Evolutionary conservation across 2,329 filamentous ascomycete species (phyloP), one percentile per base, ranked within the genome.

Genomic region (Chaetomiaceae sp.): DNA sequence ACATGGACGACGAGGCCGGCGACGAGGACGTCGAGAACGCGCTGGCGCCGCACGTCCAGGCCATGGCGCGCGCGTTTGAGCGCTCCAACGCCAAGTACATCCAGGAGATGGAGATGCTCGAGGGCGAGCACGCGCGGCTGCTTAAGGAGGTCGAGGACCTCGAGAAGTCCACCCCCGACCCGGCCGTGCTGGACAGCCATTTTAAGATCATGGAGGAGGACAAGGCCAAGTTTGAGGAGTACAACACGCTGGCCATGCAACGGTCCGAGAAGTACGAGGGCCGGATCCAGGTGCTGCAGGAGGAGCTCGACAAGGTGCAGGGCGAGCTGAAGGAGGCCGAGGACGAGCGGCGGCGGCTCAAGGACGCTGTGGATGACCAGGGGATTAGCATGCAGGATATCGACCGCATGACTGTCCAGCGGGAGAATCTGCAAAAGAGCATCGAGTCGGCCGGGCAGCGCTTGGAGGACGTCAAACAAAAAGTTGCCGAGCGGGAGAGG

Each of bases 301-400:
- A 91, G 48, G 90, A 96, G 66, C 83, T 96, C 25, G 83, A 87
- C 45, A 92, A 91, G 65, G 79, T 89, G 19, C 75, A 85, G 48
- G 72, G 77, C 8, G 90, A 96, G 62, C 73, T 95, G 30, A 78
- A 81, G 52, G 86, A 89, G 61, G 87, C 86, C 0, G 91, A 97
- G 58, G 83, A 87, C 14, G 93, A 99, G 67, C 83, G 89, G 55
- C 73, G 82, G 37, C 78, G 79, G 25, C 77, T 99, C 9, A 92
- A 97, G 66, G 83, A 86, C 53, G 84, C 87, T 25, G 90, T 99
- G 23, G 93, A 97, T 68, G 85, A 86, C 60, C 89, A 95, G 65
- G 93, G 93, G 2, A 91, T 99, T 66, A 95, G 90, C 63, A 95
- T 96, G 71, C 87, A 93, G 71, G 93, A 99, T 78, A 97, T 99